Evolutionary conservation across 495 filamentous ascomycete genomes (phyloP).

Genomic region (Choiromyces venosus): DNA sequence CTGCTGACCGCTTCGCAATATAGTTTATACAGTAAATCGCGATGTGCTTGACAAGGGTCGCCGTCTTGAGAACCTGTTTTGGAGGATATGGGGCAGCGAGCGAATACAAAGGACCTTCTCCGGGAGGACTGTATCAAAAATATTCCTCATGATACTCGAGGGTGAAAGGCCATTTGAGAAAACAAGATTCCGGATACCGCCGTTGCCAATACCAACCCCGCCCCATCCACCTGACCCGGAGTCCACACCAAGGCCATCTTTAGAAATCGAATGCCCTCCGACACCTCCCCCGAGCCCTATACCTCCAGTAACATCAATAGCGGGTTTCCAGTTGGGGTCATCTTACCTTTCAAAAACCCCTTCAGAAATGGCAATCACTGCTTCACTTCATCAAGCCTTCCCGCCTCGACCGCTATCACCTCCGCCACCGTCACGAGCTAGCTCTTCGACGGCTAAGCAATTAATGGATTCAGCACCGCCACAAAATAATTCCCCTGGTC

Average conservation of each 20-base stretch:
- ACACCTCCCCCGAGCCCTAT: slow-evolving; percentile 42
- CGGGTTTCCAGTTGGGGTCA: slow-evolving; percentile 30
- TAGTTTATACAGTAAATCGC: slow-evolving; percentile 41
- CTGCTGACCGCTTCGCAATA: slow-evolving; percentile 32
- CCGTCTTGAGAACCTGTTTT: slow-evolving; percentile 42
- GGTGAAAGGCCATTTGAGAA: slow-evolving; percentile 33
- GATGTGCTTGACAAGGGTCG: slow-evolving; percentile 39
- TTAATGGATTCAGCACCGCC: background rate
- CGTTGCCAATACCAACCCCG: slow-evolving; percentile 25
- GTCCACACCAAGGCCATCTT: slow-evolving; percentile 30
- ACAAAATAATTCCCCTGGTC: background rate
- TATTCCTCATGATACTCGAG: slow-evolving; percentile 40
- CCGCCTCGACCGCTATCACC: slow-evolving; percentile 37
- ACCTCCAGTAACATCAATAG: slow-evolving; percentile 23
- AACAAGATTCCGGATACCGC: slow-evolving; percentile 22
- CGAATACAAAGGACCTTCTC: slow-evolving; percentile 33
- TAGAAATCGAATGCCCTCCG: slow-evolving; percentile 37
- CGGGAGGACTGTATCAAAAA: slow-evolving; percentile 32
- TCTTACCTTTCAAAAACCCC: slow-evolving; percentile 35
- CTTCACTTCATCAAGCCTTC: slow-evolving; percentile 34
- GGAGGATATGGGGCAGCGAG: slow-evolving; percentile 42
- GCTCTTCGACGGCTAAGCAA: background rate
- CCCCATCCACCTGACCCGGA: slow-evolving; percentile 19
- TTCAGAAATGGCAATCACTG: slow-evolving; percentile 35
- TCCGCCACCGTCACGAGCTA: slow-evolving; percentile 9